Base-by-base conservation (phyloP, 345 rosid genomes). In the Moringa oleifera region DNA sequence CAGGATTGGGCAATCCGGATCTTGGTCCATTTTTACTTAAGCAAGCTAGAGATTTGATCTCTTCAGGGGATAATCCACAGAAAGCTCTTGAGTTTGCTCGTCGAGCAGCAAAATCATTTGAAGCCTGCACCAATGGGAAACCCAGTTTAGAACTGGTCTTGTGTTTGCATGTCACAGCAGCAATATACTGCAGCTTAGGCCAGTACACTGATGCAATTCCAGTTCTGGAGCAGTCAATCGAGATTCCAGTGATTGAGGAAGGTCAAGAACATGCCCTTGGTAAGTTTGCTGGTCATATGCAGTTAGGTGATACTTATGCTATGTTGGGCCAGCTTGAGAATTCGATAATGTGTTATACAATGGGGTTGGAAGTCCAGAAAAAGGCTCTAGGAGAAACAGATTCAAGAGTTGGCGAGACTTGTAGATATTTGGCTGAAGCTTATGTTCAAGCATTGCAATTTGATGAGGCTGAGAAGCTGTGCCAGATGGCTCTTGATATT, bases 241-340 rank as follows among this genome's bases (percentile, higher is more conserved):
- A 85, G 79, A 93, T 93, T 60, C 94, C 91, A 6, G 66, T 51
- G 51, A 59, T 80, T 15, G 86, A 85, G 60, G 77, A 86, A 51
- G 88, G 94, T 15, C 88, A 88, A 80, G 84, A 87, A 46, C 97
- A 88, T 49, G 90, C 94, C 23, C 81, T 93, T 17, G 97, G 97
- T 16, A 90, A 83, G 76, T 93, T 93, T 71, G 86, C 95, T 2
- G 88, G 98, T 51, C 79, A 85, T 62, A 92, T 92, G 98, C 98
- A 92, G 69, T 74, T 91, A 82, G 96, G 98, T 62, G 98, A 93
- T 72, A 83, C 90, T 58, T 84, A 88, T 55, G 90, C 97, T 41
- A 84, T 88, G 94, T 57, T 90, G 62, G 97, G 97, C 55, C 91
- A 81, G 67, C 82, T 86, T 53, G 98, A 93, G 72, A 83, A 76